phyloP scores from a whole-genome alignment of 2,329 filamentous ascomycete species.

The Cercospora sesami region DNA sequence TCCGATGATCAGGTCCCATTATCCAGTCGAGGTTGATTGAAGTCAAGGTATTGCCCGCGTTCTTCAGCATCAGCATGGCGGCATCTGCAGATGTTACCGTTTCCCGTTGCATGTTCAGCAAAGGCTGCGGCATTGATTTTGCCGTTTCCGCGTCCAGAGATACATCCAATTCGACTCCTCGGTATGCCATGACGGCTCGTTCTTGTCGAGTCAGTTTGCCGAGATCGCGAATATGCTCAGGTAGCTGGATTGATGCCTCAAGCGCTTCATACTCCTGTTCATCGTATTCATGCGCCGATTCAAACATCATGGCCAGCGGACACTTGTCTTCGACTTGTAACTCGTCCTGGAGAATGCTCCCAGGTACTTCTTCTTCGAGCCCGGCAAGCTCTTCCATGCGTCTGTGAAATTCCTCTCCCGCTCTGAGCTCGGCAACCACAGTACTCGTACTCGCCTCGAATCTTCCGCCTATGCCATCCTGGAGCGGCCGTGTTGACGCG shows the following conservation, averaged over 20 bases:
- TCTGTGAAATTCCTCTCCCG: slow-evolving; percentile 19
- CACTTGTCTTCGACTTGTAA: background rate
- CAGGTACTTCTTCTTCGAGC: background rate
- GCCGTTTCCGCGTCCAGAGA: background rate
- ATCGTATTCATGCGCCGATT: slow-evolving; percentile 19
- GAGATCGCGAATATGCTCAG: slow-evolving; percentile 9
- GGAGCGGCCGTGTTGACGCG: background rate
- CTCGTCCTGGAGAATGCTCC: background rate
- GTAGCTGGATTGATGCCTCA: slow-evolving; percentile 16
- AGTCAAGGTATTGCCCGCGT: slow-evolving; percentile 32
- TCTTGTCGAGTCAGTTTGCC: slow-evolving; percentile 9
- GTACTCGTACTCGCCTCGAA: slow-evolving; percentile 29
- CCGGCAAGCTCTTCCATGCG: slow-evolving; percentile 17
- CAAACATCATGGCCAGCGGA: slow-evolving; percentile 16
- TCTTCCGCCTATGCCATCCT: slow-evolving; percentile 32
- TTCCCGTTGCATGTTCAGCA: slow-evolving; percentile 27
- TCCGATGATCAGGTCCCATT: slow-evolving; percentile 20
- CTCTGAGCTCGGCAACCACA: slow-evolving; percentile 15
- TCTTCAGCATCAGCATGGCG: slow-evolving; percentile 25
- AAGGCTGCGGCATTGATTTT: background rate
- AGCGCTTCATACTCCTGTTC: slow-evolving; percentile 28
- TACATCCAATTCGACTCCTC: slow-evolving; percentile 22
- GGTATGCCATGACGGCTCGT: slow-evolving; percentile 25
- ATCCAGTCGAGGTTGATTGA: slow-evolving; percentile 43
- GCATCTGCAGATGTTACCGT: slow-evolving; percentile 27